Conservation (phyloP, 371 early-diverging fungal species). For the Dichotomocladium elegans region DNA sequence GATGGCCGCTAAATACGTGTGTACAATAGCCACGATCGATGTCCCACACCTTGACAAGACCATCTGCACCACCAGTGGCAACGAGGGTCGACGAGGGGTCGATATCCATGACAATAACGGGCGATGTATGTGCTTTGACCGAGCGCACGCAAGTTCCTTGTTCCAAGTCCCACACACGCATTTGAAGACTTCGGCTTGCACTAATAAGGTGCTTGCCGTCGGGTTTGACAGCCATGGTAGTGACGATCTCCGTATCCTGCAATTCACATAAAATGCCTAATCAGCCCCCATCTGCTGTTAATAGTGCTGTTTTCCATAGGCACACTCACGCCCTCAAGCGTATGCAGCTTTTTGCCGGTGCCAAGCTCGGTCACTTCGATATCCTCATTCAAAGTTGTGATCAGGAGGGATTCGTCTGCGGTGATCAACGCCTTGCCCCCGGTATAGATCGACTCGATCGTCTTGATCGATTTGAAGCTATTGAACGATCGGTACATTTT, state of each 20-base stretch:
- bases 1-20: conserved; percentile 92
- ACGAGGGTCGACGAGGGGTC: conserved; percentile 86
- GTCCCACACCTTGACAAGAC: conserved; percentile 94
- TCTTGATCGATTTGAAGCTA: conserved; percentile 72
- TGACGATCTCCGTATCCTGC: conserved; percentile 82
- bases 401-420: conserved; percentile 65
- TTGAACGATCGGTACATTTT: neutral
- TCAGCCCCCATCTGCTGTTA: too few relatives aligned
- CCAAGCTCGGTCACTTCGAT: conserved; percentile 74
- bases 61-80: conserved; percentile 97
- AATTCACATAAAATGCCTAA: too few relatives aligned
- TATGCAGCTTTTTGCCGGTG: conserved; percentile 63
- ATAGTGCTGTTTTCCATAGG: too few relatives aligned
- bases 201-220: conserved; percentile 74
- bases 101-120: conserved; percentile 89
- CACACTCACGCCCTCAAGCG: conserved; percentile 64
- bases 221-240: conserved; percentile 82
- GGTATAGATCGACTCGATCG: conserved; percentile 91
- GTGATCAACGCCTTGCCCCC: conserved; percentile 82
- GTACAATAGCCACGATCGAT: conserved; percentile 91
- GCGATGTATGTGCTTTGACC: conserved; percentile 89
- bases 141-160: conserved; percentile 63
- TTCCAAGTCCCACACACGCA: conserved; percentile 76
- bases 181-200: conserved; percentile 77
- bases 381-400: conserved; percentile 82